Conservation (phyloP, 805 yeast genomes). For the Kodamaea nitidulidarum region DNA sequence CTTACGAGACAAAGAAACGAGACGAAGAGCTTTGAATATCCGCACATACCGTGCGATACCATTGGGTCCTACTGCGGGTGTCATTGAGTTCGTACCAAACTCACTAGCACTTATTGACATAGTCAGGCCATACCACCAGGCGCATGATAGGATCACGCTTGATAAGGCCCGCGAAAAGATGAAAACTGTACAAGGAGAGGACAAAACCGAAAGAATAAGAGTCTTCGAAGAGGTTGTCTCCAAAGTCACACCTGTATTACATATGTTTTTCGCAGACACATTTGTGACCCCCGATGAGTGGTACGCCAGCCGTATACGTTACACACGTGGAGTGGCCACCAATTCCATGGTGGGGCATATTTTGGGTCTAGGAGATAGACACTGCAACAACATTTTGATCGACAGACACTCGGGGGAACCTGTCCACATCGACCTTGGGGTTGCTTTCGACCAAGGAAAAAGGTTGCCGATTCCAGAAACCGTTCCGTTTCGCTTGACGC, state of each 20-base stretch:
- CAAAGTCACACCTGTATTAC: constrained; percentile 62
- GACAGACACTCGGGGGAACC: constrained; percentile 86
- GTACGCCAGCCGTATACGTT: constrained; percentile 61
- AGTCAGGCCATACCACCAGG: constrained; percentile 58
- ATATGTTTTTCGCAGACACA: constrained; percentile 64
- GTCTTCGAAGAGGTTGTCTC: constrained; percentile 45
- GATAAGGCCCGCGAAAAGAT: constrained; percentile 61
- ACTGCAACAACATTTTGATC: constrained; percentile 82
- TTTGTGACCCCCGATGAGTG: constrained; percentile 68
- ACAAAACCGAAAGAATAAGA: constrained; percentile 40
- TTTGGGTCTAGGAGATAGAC: constrained; percentile 93
- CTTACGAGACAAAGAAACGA: constrained; percentile 49
- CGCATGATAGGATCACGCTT: constrained; percentile 43
- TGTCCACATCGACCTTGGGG: constrained; percentile 92
- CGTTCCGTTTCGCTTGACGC: constrained; percentile 87
- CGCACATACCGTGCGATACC: constrained; percentile 90
- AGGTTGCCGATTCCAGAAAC: constrained; percentile 82
- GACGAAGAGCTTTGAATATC: constrained; percentile 55
- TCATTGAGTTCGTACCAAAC: constrained; percentile 82
- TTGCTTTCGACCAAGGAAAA: constrained; percentile 93
- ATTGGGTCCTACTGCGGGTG: constrained; percentile 80
- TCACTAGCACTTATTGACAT: constrained; percentile 70
- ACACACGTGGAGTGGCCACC: constrained; percentile 76
- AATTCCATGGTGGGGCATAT: constrained; percentile 84
- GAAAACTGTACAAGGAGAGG: constrained; percentile 51